Conservation (phyloP, 768 basidiomycete genomes). For the Tulasnella sp. region DNA sequence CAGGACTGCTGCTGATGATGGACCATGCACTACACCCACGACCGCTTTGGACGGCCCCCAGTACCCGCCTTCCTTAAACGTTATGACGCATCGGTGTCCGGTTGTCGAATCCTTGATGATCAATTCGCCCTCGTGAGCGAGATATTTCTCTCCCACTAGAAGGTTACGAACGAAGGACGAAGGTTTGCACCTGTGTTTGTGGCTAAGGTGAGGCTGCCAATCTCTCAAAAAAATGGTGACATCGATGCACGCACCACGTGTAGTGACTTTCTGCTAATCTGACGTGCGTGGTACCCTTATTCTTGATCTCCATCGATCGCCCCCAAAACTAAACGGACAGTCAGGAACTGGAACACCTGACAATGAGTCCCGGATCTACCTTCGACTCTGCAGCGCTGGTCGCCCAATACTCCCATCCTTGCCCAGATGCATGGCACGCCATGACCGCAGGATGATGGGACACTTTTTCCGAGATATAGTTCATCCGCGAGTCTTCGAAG, state of each 20-base stretch:
- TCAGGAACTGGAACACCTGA: slow-evolving; percentile 12
- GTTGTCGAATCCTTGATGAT: slow-evolving; percentile 55
- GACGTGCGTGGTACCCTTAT: slow-evolving; percentile 61
- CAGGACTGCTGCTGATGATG: slow-evolving; percentile 43
- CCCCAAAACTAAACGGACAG: slow-evolving; percentile 37
- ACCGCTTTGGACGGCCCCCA: slow-evolving; percentile 70
- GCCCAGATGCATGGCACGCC: slow-evolving; percentile 77
- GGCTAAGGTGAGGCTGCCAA: not conserved
- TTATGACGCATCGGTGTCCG: slow-evolving; percentile 55
- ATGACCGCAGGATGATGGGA: slow-evolving; percentile 47
- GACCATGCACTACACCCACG: slow-evolving; percentile 42
- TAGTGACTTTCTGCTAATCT: slow-evolving; percentile 60
- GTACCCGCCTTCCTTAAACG: slow-evolving; percentile 81
- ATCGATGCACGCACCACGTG: slow-evolving; percentile 48
- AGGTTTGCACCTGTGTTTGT: slow-evolving; percentile 59
- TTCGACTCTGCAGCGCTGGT: slow-evolving; percentile 84
- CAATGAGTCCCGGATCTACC: slow-evolving; percentile 46
- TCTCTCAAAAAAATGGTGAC: slow-evolving; percentile 1
- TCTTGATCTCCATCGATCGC: slow-evolving; percentile 84
- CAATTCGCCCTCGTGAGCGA: slow-evolving; percentile 79
- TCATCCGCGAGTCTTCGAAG: slow-evolving; percentile 70
- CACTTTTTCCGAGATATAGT: slow-evolving; percentile 31
- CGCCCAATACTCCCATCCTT: slow-evolving; percentile 64
- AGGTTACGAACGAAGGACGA: slow-evolving; percentile 84
- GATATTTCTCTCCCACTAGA: slow-evolving; percentile 84